phyloP scores from a whole-genome alignment of 306 rosid species.

The Sesbania bispinosa region DNA sequence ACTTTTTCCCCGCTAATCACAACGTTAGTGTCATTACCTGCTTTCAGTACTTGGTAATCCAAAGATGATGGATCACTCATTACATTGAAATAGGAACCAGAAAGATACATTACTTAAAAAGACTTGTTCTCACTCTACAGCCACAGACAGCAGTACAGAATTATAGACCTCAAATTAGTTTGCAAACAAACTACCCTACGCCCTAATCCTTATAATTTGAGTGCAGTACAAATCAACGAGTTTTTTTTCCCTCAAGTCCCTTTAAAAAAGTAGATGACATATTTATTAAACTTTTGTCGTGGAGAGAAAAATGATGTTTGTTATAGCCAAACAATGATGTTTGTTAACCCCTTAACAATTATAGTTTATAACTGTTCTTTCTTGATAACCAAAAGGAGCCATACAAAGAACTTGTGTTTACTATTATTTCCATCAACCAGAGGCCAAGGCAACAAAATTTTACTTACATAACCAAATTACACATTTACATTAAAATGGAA shows the following conservation, averaged over 20 bases:
- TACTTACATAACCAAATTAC: slow-evolving; percentile 45
- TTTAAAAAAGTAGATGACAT: slow-evolving; percentile 13
- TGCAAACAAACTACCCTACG: slow-evolving; percentile 3
- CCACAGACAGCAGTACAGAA: slow-evolving; percentile 16
- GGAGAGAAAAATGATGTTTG: neutral
- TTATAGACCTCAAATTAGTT: neutral
- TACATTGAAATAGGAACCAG: slow-evolving; percentile 5
- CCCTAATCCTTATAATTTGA: neutral
- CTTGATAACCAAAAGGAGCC: neutral
- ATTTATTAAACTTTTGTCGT: neutral
- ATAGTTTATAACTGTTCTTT: neutral
- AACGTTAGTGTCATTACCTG: neutral
- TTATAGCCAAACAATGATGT: neutral
- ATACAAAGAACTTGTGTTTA: slow-evolving; percentile 17
- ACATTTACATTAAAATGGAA: slow-evolving; percentile 36
- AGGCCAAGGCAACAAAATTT: slow-evolving; percentile 20
- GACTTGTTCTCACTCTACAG: neutral
- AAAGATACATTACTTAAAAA: slow-evolving; percentile 8
- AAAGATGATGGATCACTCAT: neutral
- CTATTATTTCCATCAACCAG: slow-evolving; percentile 25
- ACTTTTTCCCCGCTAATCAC: neutral
- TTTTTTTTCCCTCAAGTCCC: slow-evolving; percentile 4
- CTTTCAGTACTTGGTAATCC: neutral
- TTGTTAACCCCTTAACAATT: neutral
- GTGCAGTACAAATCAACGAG: neutral